Evolutionary conservation across 257 asterid species (phyloP).

Genomic region (Gentiana macrophylla): DNA sequence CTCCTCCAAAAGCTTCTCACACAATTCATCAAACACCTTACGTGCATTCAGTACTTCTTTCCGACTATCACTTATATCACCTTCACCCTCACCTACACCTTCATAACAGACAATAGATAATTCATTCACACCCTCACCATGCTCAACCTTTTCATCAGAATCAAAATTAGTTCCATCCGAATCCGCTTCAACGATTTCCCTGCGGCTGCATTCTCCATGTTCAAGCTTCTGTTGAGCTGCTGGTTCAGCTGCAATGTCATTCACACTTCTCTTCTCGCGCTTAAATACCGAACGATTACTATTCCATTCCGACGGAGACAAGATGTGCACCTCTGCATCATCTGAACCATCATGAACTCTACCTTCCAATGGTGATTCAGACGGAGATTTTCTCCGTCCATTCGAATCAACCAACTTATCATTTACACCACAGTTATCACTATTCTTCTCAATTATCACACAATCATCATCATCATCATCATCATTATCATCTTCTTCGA

Average conservation of each 20-base stretch:
- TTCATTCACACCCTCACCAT: not conserved
- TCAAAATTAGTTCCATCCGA: not conserved
- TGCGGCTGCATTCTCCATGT: not conserved
- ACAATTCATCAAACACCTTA: conserved; percentile 3
- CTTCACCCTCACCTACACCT: not conserved
- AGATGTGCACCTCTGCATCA: not conserved
- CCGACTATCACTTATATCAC: not conserved
- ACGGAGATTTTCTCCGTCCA: not conserved
- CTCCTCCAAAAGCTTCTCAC: not conserved
- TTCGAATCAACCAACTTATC: not conserved
- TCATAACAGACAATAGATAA: conserved; percentile 6
- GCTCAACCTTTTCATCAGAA: not conserved
- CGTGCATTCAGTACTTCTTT: conserved; percentile 3
- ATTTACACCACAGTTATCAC: not conserved
- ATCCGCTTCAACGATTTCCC: not conserved
- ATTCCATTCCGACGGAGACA: not conserved
- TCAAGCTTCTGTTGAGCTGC: not conserved
- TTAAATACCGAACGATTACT: not conserved
- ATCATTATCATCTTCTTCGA: not conserved
- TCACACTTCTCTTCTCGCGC: not conserved
- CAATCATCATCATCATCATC: not conserved
- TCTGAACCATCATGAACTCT: not conserved
- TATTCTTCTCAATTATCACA: not conserved
- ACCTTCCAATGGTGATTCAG: not conserved
- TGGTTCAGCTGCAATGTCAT: not conserved